Evolutionary conservation across 768 basidiomycete genomes (phyloP), one percentile per base, ranked within the genome.

Genomic region (Calocybe indica): DNA sequence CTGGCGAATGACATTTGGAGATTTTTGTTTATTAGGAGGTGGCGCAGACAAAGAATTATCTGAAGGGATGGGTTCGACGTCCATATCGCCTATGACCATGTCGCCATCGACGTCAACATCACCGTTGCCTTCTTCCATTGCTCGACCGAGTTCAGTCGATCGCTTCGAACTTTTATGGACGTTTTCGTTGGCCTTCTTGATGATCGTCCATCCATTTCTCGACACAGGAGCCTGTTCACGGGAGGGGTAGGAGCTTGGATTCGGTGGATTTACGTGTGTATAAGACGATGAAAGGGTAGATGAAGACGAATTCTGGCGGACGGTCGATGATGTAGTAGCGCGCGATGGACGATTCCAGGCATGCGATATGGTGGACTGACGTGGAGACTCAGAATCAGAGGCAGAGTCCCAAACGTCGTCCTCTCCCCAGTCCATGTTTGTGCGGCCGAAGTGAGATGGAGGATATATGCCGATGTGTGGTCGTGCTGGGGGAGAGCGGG

Each of bases 401-500:
- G 77, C 74, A 56, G 83, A 85, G 67, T 91, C 88, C 88, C 88
- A 92, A 40, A 80, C 87, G 61, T 92, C 88, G 59, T 91, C 88
- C 61, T 89, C 88, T n/a, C 69, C 85, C 84, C 86, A 85, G 45
- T 88, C 85, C 33, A 70, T 59, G 13, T 56, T 50, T 43, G 66
- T 63, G 31, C 55, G 58, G 41, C 60, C 42, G 48, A 66, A 76
- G 55, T 67, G 73, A 44, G 52, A 75, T 48, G 74, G 72, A 5
- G 83, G 70, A 50, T 79, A 74, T 37, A 88, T 68, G 37, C 76
- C 84, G 51, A 84, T 78, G 67, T 88, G 85, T 39, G 85, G 86
- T 42, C 84, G 75, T 42, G 85, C 74, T 56, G 87, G 85, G 40
- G 85, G 85, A 28, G 86, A 77, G 55, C 82, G 75, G 51, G 83